Evolutionary conservation across 805 yeast species (phyloP).

Genomic region (Kodamaea neixiangensis): DNA sequence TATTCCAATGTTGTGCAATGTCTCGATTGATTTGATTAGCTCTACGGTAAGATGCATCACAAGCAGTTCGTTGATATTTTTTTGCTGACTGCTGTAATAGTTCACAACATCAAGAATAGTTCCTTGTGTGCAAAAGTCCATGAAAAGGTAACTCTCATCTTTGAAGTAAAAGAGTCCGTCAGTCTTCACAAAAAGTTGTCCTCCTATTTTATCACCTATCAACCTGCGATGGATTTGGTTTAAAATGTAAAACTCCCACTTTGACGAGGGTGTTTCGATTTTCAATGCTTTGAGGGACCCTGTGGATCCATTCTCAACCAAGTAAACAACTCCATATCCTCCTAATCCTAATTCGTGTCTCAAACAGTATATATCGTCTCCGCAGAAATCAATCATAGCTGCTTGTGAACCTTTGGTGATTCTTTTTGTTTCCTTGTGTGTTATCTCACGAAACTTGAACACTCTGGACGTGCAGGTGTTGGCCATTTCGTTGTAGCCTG

Average conservation of each 20-base stretch:
- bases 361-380: constrained; percentile 48
- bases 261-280: constrained; percentile 64
- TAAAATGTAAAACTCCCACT: constrained; percentile 83
- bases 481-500: constrained; percentile 37
- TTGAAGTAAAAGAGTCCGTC: constrained; percentile 53
- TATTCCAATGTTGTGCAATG: constrained; percentile 64
- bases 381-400: constrained; percentile 47
- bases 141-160: constrained; percentile 69
- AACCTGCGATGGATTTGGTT: constrained; percentile 52
- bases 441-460: constrained; percentile 38
- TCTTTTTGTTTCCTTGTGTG: constrained; percentile 35
- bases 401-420: constrained; percentile 36
- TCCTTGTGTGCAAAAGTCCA: constrained; percentile 70
- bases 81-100: constrained; percentile 30
- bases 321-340: constrained; percentile 76
- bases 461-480: constrained; percentile 23
- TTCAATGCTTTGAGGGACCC: constrained; percentile 68
- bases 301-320: constrained; percentile 56
- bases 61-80: constrained; percentile 57
- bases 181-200: constrained; percentile 43
- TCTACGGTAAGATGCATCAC: constrained; percentile 66
- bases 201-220: constrained; percentile 11
- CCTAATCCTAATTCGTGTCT: constrained; percentile 70
- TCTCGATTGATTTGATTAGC: constrained; percentile 57
- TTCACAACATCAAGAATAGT: constrained; percentile 72